Base-by-base conservation (phyloP, 768 basidiomycete genomes). In the Dictyophora rubrovolvata region DNA sequence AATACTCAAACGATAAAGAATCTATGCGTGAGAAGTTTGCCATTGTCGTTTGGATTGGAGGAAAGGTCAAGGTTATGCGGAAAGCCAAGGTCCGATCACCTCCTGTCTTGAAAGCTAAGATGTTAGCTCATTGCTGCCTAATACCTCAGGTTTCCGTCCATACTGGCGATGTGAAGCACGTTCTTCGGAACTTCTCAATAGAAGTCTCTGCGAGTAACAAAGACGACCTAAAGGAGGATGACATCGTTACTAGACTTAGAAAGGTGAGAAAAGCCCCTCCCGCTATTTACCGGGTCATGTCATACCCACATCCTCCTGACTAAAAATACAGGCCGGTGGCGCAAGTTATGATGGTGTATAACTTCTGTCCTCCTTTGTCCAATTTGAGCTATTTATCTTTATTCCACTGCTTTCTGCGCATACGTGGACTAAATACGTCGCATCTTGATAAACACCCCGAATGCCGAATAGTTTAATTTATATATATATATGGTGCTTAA, bases 1-100 rank as follows among this genome's bases (percentile, higher is more conserved):
- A 82, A 62, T 96, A 89, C 71, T 77, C 87, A 55, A 93, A 89
- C 69, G 89, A 93, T 75, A 87, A 86, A 70, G 87, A 93, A 72
- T 86, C 85, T 48, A 80, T 74, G 69, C 82, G 93, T 60, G 89
- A 94, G 77, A 96, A 95, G 78, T 89, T 91, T 74, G 81, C 88
- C 64, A 79, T 91, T 66, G 77, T 91, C 77, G 78, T 82, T 49
- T 91, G 89, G 89, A 92, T 91, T 72, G 89, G 90, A 48, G 74
- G 80, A 18, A 71, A 74, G 47, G 89, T 90, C 73, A 93, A 91
- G 74, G 79, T 93, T 63, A 92, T 95, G 93, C 80, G 93, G 62
- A 87, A 85, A 74, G 93, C 86, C 48, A 94, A 92, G 84, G 89
- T 89, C 59, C 63, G 79, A 42, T 55, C 18, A 8, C 20, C 20